Percentiles rank a stretch among this genome's conserved stretches.
Evolutionary conservation across 495 filamentous ascomycete species (phyloP).

Genomic region (Massariosphaeria phaeospora): DNA sequence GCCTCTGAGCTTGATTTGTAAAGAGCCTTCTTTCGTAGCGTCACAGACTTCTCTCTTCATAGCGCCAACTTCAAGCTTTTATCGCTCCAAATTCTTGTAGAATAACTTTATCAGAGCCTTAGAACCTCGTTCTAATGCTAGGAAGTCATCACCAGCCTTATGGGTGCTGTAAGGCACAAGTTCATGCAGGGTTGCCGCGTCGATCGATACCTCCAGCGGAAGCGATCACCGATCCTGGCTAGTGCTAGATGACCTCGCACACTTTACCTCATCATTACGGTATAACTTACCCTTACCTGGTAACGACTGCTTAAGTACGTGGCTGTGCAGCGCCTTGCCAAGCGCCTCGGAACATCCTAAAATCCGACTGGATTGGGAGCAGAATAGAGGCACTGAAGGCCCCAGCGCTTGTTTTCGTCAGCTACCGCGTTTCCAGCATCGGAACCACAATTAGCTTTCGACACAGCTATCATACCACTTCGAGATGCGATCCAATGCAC

Average conservation of each 20-base stretch:
- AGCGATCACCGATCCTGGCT: slow-evolving; percentile 17
- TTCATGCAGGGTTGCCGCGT: slow-evolving; percentile 11
- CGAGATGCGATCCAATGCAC: too few relatives aligned
- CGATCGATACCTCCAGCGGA: slow-evolving; percentile 15
- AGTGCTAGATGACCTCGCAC: slow-evolving; percentile 11
- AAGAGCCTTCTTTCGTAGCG: slow-evolving; percentile 2
- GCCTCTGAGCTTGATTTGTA: slow-evolving; percentile 2
- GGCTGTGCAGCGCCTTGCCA: slow-evolving; percentile 16
- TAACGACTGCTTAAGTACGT: slow-evolving; percentile 14
- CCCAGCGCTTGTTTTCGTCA: neutral
- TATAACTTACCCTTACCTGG: slow-evolving; percentile 16
- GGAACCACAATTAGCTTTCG: neutral
- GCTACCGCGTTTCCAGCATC: neutral
- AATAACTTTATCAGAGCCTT: slow-evolving; percentile 3
- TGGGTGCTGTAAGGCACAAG: slow-evolving; percentile 2
- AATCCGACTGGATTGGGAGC: slow-evolving; percentile 24
- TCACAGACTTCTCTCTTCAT: slow-evolving; percentile 1
- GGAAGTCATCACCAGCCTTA: slow-evolving; percentile 15
- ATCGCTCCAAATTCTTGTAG: slow-evolving; percentile 8
- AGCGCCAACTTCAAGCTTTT: slow-evolving; percentile 5
- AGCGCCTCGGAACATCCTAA: slow-evolving; percentile 14
- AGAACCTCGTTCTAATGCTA: slow-evolving; percentile 7
- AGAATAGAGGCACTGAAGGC: neutral
- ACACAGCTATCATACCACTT: too few relatives aligned
- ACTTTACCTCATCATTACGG: slow-evolving; percentile 12